Evolutionary conservation across 495 filamentous ascomycete species (phyloP), one percentile per base, ranked within the genome.

Genomic region (Daldinia decipiens): DNA sequence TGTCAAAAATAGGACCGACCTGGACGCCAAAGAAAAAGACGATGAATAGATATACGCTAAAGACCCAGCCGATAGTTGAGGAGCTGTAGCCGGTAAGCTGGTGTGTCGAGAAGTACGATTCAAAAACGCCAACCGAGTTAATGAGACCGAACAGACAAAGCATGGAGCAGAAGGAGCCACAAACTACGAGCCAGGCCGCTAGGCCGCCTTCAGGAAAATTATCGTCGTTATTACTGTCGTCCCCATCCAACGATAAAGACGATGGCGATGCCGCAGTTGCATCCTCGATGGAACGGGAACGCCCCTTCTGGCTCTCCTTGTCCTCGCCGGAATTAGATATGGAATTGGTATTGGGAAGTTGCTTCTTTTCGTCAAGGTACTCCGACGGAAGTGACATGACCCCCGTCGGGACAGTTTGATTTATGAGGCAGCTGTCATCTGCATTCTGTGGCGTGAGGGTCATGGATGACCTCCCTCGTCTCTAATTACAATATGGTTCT

Each of bases 1-100:
- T 81, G 71, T 92, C 89, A 61, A 92, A 92, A 4, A 92, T 69
- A n/a, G 89, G 88, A 2, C 89, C 89, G 43, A 89, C 84, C 71
- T 90, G 88, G 6, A 90, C 85, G 6, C 89, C 89, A 7, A 87
- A 79, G 59, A 90, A 89, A 32, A 90, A 83, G 12, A 88, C 87
- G 21, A 90, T 79, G 63, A 90, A 91, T 27, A 89, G 79, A 32
- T 90, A 86, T 1, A 88, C 74, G 29, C 86, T 86, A 15, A 87
- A 85, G 64, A 92, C 88, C 89, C 88, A 91, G 51, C 88, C 88
- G 27, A 91, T 86, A 61, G 87, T 82, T 13, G 84, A 82, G 4
- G 85, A 76, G 45, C 71, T 82, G 78, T 89, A 85, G 15, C 78
- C 67, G 1, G 79, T 75, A 15, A 92, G 82, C 76, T 92, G 88